Conservation (phyloP, 768 basidiomycete genomes). For the Tremella yokohamensis region DNA sequence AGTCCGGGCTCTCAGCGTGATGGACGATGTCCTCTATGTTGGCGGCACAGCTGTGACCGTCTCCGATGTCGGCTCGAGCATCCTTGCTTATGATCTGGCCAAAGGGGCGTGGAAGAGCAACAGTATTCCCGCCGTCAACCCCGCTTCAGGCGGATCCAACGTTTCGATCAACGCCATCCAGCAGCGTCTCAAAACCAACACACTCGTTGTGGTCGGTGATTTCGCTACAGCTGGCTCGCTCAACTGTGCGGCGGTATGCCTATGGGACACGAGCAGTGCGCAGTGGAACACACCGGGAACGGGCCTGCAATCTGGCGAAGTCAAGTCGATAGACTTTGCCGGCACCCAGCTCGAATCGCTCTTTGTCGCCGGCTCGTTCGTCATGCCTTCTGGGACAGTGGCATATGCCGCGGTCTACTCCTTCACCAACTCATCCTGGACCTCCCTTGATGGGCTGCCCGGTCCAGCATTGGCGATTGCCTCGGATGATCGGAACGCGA, state of each 20-base stretch:
- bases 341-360: constrained; percentile 67
- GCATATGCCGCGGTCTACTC: constrained; percentile 72
- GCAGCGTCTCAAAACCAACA: constrained; percentile 60
- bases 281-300: constrained; percentile 77
- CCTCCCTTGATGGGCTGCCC: constrained; percentile 58
- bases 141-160: constrained; percentile 53
- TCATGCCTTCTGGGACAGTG: constrained; percentile 61
- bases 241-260: constrained; percentile 72
- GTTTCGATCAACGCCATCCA: constrained; percentile 72
- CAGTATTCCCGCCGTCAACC: constrained; percentile 61
- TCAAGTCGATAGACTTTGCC: constrained; percentile 72
- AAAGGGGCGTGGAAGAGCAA: constrained; percentile 62
- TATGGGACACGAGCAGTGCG: constrained; percentile 63
- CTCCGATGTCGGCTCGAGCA: constrained; percentile 60
- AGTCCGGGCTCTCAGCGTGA: constrained; percentile 71
- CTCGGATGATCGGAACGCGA: constrained; percentile 72
- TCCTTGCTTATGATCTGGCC: constrained; percentile 75
- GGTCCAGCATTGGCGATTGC: constrained; percentile 87
- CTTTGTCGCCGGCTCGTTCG: constrained; percentile 74
- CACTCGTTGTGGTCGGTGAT: constrained; percentile 79
- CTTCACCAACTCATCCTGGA: constrained; percentile 73
- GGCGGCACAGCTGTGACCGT: constrained; percentile 62
- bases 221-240: constrained; percentile 75
- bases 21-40: constrained; percentile 67
- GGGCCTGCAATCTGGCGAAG: constrained; percentile 71